phyloP scores from a whole-genome alignment of 257 asterid species.

The Orobanche coerulescens region DNA sequence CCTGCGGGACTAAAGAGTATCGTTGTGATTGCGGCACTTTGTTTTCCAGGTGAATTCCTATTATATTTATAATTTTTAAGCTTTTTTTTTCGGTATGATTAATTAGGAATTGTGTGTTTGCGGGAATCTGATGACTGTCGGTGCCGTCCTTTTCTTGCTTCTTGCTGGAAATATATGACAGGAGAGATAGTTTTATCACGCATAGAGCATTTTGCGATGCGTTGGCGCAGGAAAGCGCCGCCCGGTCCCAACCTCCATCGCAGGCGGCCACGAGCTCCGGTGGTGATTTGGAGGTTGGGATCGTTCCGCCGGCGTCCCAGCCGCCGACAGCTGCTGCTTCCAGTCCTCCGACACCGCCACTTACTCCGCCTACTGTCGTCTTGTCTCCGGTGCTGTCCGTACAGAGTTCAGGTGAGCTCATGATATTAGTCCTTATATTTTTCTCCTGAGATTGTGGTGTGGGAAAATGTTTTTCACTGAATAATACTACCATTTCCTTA shows the following conservation, averaged over 20 bases:
- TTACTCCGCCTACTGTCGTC: constrained; percentile 55
- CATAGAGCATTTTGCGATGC: constrained; percentile 86
- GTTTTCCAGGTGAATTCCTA: constrained; percentile 60
- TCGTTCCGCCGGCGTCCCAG: too few relatives aligned
- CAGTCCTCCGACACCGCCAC: constrained; percentile 55
- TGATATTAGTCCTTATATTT: not conserved
- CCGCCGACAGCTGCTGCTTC: constrained; percentile 25
- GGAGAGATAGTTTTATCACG: constrained; percentile 80
- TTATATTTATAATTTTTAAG: too few relatives aligned
- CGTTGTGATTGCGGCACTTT: constrained; percentile 77
- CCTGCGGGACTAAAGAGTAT: constrained; percentile 73
- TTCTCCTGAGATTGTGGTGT: not conserved
- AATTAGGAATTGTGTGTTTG: too few relatives aligned
- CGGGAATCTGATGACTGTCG: too few relatives aligned
- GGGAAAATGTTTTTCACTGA: not conserved
- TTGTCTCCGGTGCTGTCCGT: constrained; percentile 62
- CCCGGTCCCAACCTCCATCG: constrained; percentile 22
- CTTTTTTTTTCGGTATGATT: too few relatives aligned
- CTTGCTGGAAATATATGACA: not conserved
- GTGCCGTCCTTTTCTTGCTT: too few relatives aligned
- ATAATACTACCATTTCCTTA: not conserved
- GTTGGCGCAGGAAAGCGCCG: constrained; percentile 54
- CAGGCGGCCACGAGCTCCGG: constrained; percentile 21
- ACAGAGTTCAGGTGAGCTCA: constrained; percentile 54
- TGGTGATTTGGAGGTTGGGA: constrained; percentile 14